Percentiles rank a stretch among this genome's conserved stretches.
These are phyloP conservation scores for Pseudopithomyces maydicus DNA, from an alignment of 2,329 filamentous ascomycete species.

Conservation along the genomic window DNA sequence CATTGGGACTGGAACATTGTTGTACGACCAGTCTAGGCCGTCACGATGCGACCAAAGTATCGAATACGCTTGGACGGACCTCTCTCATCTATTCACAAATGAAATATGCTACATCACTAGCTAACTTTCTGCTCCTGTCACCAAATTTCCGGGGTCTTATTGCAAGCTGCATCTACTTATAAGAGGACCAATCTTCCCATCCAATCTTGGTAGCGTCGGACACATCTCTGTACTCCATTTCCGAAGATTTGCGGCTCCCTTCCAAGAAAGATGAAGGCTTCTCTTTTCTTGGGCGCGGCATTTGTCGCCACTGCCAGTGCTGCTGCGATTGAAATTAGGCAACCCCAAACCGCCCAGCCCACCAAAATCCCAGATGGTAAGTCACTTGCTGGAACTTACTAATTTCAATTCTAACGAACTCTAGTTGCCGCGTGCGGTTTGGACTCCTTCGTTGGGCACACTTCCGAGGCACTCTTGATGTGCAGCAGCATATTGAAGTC, in stretches of 20 bases:
- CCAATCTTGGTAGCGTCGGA: not conserved
- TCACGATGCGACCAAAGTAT: conserved; percentile 16
- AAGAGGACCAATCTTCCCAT: not conserved
- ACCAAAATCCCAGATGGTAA: conserved; percentile 26
- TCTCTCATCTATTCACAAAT: conserved; percentile 38
- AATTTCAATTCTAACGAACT: no score
- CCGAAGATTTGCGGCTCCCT: conserved; percentile 2
- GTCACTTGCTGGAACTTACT: not conserved
- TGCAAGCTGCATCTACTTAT: not conserved
- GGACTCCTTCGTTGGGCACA: conserved; percentile 37
- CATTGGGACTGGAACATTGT: conserved; percentile 12
- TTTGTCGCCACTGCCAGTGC: conserved; percentile 29
- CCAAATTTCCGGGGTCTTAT: not conserved
- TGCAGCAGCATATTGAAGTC: conserved; percentile 35
- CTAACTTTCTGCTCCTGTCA: not conserved
- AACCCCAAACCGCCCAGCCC: conserved; percentile 20
- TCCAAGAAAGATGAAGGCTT: conserved; percentile 28
- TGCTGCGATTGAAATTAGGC: conserved; percentile 26
- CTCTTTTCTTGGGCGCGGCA: conserved; percentile 24
- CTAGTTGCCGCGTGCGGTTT: conserved; percentile 27
- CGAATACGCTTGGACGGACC: conserved; percentile 19
- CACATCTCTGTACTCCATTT: not conserved
- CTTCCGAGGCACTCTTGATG: conserved; percentile 33
- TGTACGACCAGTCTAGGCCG: conserved; percentile 23
- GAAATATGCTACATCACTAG: conserved; percentile 22